These are phyloP conservation scores for Lindgomyces ingoldianus DNA, from an alignment of 495 filamentous ascomycete species.

Conservation along the genomic window DNA sequence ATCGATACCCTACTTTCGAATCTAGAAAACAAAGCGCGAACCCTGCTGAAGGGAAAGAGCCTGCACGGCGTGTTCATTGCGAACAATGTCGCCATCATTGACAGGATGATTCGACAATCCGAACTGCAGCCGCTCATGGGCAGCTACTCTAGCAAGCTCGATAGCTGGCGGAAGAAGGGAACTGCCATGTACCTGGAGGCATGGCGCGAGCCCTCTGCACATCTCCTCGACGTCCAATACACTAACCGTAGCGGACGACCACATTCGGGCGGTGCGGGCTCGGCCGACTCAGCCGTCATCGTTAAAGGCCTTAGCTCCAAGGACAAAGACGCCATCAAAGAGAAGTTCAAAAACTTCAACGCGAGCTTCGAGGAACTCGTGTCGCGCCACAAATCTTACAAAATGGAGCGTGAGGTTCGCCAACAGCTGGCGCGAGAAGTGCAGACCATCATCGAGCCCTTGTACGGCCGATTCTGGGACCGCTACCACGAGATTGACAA, in stretches of 20 bases:
- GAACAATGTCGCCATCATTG: constrained; percentile 83
- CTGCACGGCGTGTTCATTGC: constrained; percentile 86
- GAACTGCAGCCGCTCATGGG: constrained; percentile 74
- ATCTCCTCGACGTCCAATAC: constrained; percentile 88
- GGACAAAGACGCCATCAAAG: constrained; percentile 93
- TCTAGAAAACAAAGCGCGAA: constrained; percentile 74
- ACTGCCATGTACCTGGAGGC: constrained; percentile 79
- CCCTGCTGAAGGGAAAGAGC: constrained; percentile 73
- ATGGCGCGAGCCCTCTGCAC: constrained; percentile 82
- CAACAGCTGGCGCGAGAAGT: constrained; percentile 76
- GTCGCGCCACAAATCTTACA: constrained; percentile 76
- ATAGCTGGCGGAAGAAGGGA: constrained; percentile 83
- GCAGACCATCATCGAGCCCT: constrained; percentile 84
- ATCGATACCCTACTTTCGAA: constrained; percentile 75
- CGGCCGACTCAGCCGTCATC: constrained; percentile 74
- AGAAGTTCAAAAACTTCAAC: constrained; percentile 94
- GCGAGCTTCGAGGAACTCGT: constrained; percentile 85
- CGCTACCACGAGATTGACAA: constrained; percentile 97
- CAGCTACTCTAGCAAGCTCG: constrained; percentile 59
- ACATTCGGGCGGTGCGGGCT: constrained; percentile 62
- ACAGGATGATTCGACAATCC: constrained; percentile 79
- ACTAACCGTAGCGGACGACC: constrained; percentile 72
- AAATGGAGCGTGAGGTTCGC: constrained; percentile 79
- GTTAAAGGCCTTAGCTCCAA: constrained; percentile 80
- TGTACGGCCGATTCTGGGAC: constrained; percentile 95